Conservation (phyloP, 768 basidiomycete genomes). For the Obba rivulosa region DNA sequence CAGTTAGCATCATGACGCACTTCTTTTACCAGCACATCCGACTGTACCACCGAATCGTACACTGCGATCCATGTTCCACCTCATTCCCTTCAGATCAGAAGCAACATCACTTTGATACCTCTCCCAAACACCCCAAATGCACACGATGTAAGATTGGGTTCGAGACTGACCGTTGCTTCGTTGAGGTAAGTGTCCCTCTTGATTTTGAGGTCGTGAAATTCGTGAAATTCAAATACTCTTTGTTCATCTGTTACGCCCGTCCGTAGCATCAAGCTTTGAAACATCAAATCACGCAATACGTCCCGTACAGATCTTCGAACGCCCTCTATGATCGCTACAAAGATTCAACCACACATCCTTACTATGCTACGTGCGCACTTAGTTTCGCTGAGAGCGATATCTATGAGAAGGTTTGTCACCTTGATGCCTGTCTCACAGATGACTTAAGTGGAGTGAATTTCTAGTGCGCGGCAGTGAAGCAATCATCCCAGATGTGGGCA, state of each 20-base stretch:
- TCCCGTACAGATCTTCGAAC: not conserved
- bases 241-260: no score
- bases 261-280: constrained; percentile 5
- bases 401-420: constrained; percentile 11
- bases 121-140: constrained; percentile 9
- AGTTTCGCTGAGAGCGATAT: constrained; percentile 14
- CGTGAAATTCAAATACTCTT: no score
- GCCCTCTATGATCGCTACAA: constrained; percentile 9
- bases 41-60: not conserved
- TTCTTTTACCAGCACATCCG: no score
- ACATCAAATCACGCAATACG: constrained; percentile 8
- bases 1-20: no score
- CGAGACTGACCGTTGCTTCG: not conserved
- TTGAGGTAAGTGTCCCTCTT: not conserved
- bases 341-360: constrained; percentile 14
- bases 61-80: not conserved
- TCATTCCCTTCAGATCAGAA: not conserved
- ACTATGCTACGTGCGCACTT: constrained; percentile 16
- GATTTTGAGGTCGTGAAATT: not conserved
- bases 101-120: constrained; percentile 10
- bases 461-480: no score
- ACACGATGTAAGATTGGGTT: constrained; percentile 11
- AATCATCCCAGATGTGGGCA: no score
- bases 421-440: not conserved
- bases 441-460: no score